Percentiles rank a stretch among this genome's conserved stretches.
These are phyloP conservation scores for Lecanicillium sp. DNA, from an alignment of 2,329 filamentous ascomycete genomes.

Conservation along the genomic window DNA sequence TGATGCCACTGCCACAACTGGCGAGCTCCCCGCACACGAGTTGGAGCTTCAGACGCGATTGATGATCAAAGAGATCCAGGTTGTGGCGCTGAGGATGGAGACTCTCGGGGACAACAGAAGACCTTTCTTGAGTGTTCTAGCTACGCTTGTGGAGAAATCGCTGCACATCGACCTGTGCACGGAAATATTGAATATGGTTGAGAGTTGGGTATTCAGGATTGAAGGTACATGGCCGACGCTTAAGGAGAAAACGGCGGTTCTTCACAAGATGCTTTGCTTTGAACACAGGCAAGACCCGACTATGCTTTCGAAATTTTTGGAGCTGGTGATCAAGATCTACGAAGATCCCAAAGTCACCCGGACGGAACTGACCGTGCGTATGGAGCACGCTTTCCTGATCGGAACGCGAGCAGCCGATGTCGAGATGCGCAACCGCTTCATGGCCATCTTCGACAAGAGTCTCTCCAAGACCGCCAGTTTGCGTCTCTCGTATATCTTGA, in stretches of 20 bases:
- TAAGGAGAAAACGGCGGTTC: conserved; percentile 96
- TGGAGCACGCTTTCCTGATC: conserved; percentile 97
- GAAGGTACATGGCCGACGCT: conserved; percentile 94
- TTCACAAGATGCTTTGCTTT: conserved; percentile 99
- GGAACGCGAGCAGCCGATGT: conserved; percentile 90
- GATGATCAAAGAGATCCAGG: conserved; percentile 92
- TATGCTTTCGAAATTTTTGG: conserved; percentile 86
- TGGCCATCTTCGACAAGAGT: conserved; percentile 92
- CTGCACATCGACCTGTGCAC: conserved; percentile 79
- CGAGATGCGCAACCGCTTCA: conserved; percentile 94
- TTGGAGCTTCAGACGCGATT: conserved; percentile 83
- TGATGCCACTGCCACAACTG: conserved; percentile 47
- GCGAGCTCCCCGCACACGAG: conserved; percentile 66
- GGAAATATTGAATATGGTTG: conserved; percentile 90
- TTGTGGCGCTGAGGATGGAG: conserved; percentile 88
- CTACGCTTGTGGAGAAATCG: conserved; percentile 92
- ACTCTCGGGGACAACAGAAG: conserved; percentile 83
- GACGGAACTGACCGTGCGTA: conserved; percentile 89
- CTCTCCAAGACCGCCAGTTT: conserved; percentile 88
- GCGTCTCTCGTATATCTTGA: conserved; percentile 81
- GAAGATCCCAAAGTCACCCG: conserved; percentile 94
- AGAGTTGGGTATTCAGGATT: conserved; percentile 92
- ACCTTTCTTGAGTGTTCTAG: conserved; percentile 91
- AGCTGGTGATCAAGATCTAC: conserved; percentile 95
- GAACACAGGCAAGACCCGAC: conserved; percentile 78